Evolutionary conservation across 805 yeast species (phyloP).

Genomic region (Lipomyces starkeyi): DNA sequence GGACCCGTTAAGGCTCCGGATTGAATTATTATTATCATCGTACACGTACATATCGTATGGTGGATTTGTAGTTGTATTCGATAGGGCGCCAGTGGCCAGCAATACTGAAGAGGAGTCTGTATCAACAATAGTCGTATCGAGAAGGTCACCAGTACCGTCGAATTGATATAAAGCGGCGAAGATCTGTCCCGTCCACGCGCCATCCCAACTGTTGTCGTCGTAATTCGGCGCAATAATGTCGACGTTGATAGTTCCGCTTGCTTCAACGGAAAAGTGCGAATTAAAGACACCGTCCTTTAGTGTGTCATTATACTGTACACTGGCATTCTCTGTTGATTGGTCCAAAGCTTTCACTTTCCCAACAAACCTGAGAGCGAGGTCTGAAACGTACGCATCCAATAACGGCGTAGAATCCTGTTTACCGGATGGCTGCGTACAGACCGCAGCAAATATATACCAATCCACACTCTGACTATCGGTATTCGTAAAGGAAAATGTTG

Average conservation of each 20-base stretch:
- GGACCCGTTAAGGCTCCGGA: conserved; percentile 54
- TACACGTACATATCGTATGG: conserved; percentile 52
- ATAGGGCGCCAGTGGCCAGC: conserved; percentile 16
- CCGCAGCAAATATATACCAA: background rate
- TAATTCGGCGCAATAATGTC: conserved; percentile 20
- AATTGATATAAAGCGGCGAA: conserved; percentile 1
- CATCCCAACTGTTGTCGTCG: conserved; percentile 16
- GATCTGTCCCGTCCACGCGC: conserved; percentile 25
- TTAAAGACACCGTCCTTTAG: background rate
- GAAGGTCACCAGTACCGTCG: conserved; percentile 7
- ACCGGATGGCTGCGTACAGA: background rate
- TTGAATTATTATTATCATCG: conserved; percentile 49
- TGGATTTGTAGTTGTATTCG: conserved; percentile 5
- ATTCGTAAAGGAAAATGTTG: background rate
- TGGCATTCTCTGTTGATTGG: background rate
- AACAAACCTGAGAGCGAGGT: background rate
- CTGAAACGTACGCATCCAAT: background rate
- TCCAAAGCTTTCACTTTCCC: background rate
- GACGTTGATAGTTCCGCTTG: background rate
- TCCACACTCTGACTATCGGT: background rate
- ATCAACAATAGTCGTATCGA: conserved; percentile 13
- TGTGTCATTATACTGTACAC: background rate
- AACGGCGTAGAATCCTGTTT: background rate
- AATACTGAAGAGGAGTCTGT: conserved; percentile 26
- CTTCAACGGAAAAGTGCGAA: conserved; percentile 1